phyloP scores from a whole-genome alignment of 108 stramenopile species.

The Fragilariopsis cylindrus region DNA sequence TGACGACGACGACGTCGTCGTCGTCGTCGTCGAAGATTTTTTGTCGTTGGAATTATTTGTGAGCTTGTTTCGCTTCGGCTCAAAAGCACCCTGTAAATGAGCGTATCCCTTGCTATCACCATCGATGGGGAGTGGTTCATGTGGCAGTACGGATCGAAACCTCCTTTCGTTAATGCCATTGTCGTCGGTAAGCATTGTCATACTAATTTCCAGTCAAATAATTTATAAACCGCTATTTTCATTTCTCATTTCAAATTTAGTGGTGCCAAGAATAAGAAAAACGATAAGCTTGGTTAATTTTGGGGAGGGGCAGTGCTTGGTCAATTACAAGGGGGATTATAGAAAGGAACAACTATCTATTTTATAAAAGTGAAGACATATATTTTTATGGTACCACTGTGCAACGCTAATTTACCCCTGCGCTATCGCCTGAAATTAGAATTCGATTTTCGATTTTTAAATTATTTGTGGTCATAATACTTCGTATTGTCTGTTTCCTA shows the following conservation, averaged over 20 bases:
- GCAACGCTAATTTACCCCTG: too few relatives aligned
- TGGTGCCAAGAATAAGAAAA: too few relatives aligned
- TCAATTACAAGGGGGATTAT: too few relatives aligned
- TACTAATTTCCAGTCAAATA: background rate
- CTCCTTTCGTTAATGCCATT: background rate
- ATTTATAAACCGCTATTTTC: constrained; percentile 4
- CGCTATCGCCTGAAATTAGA: too few relatives aligned
- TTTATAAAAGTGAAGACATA: too few relatives aligned
- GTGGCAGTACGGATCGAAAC: constrained; percentile 77
- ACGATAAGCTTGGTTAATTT: too few relatives aligned
- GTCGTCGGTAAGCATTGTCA: background rate
- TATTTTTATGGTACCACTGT: too few relatives aligned
- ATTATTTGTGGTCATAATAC: too few relatives aligned
- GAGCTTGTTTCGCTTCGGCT: constrained; percentile 38
- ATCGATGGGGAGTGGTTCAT: constrained; percentile 59
- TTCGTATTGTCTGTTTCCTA: background rate
- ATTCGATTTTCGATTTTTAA: too few relatives aligned
- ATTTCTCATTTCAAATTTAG: background rate
- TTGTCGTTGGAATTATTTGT: background rate
- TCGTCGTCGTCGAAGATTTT: background rate
- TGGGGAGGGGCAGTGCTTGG: too few relatives aligned
- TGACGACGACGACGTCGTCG: background rate
- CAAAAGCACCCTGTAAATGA: constrained; percentile 68
- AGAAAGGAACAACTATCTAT: too few relatives aligned
- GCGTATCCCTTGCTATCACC: constrained; percentile 41